phyloP scores from a whole-genome alignment of 2,329 filamentous ascomycete species.

The Teratosphaeria viscida region DNA sequence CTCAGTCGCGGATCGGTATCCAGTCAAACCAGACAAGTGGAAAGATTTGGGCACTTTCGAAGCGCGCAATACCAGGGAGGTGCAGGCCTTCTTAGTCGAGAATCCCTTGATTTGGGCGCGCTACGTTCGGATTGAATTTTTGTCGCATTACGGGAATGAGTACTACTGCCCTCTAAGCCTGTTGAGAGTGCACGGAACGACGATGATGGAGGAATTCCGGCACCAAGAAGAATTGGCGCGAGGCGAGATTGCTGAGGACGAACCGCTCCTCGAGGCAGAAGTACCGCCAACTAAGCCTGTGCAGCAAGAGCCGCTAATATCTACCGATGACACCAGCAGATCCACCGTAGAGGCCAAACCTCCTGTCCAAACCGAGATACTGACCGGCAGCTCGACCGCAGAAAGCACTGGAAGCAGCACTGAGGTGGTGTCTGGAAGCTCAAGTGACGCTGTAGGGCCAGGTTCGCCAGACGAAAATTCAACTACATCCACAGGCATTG shows the following conservation, averaged over 20 bases:
- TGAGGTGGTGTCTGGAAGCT: neutral
- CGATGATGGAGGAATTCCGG: slow-evolving; percentile 89
- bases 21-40: slow-evolving; percentile 87
- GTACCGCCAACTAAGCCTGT: neutral
- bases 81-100: slow-evolving; percentile 88
- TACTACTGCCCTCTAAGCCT: slow-evolving; percentile 92
- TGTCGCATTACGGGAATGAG: slow-evolving; percentile 90
- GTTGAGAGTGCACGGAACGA: slow-evolving; percentile 80
- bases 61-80: slow-evolving; percentile 81
- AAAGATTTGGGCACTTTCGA: slow-evolving; percentile 79
- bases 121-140: slow-evolving; percentile 82
- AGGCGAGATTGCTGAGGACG: slow-evolving; percentile 51
- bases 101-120: slow-evolving; percentile 93
- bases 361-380: neutral
- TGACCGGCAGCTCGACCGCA: neutral
- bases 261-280: slow-evolving; percentile 22
- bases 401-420: neutral
- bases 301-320: slow-evolving; percentile 1
- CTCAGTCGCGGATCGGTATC: slow-evolving; percentile 89
- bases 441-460: neutral
- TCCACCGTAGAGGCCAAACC: slow-evolving; percentile 3
- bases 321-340: slow-evolving; percentile 2
- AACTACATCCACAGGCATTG: neutral
- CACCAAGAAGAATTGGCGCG: slow-evolving; percentile 64
- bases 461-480: neutral